Percentiles rank a stretch among this genome's conserved stretches.
These are phyloP conservation scores for Ascochyta rabiei DNA, from an alignment of 2,329 filamentous ascomycete species.

Conservation along the genomic window DNA sequence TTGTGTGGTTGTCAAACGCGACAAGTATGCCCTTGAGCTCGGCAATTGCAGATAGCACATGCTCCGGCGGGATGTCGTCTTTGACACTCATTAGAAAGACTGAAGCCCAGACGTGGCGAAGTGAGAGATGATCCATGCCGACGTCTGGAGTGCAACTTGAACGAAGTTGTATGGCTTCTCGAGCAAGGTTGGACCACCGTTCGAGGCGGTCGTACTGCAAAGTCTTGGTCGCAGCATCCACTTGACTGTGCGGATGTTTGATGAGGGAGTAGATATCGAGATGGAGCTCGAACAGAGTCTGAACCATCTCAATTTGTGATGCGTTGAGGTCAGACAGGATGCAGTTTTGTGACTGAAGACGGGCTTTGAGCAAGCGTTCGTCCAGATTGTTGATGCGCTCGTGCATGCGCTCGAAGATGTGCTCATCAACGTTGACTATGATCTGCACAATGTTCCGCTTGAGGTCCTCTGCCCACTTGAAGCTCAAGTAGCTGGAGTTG, in stretches of 20 bases:
- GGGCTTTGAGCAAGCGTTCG: conserved; percentile 31
- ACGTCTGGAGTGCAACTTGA: conserved; percentile 29
- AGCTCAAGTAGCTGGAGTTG: conserved; percentile 56
- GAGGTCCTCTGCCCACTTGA: conserved; percentile 61
- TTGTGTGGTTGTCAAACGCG: conserved; percentile 55
- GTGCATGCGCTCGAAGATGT: conserved; percentile 53
- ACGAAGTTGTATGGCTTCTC: conserved; percentile 57
- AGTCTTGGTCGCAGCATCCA: conserved; percentile 57
- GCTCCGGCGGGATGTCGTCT: conserved; percentile 62
- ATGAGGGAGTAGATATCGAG: conserved; percentile 69
- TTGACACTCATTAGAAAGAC: conserved; percentile 65
- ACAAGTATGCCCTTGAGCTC: conserved; percentile 64
- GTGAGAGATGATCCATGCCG: conserved; percentile 51
- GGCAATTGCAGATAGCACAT: conserved; percentile 66
- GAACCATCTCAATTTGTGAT: conserved; percentile 58
- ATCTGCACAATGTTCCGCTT: conserved; percentile 62
- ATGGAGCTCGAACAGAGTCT: conserved; percentile 70
- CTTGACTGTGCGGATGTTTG: conserved; percentile 64
- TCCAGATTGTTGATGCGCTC: conserved; percentile 42
- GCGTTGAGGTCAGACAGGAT: conserved; percentile 40
- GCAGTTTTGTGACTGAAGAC: conserved; percentile 20
- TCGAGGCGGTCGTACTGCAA: conserved; percentile 64
- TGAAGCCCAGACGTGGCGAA: conserved; percentile 71
- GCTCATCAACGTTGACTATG: conserved; percentile 61
- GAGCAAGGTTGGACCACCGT: conserved; percentile 65